Conservation (phyloP, 805 yeast genomes). For the Pichia nakasei region DNA sequence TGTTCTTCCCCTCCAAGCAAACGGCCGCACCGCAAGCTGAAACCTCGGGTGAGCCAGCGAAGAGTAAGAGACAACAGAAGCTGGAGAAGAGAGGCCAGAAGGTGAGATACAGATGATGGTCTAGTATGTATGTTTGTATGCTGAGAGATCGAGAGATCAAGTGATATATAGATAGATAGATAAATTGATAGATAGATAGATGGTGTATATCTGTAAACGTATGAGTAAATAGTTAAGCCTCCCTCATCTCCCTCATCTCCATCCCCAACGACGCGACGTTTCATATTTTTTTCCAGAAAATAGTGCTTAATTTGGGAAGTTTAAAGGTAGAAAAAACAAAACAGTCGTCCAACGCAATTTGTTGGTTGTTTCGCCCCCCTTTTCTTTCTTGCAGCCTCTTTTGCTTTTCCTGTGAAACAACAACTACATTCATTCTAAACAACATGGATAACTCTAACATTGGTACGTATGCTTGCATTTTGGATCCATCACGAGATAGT, state of each 20-base stretch:
- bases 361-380: not conserved
- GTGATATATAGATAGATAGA: too few relatives aligned
- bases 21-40: not conserved
- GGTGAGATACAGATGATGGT: conserved; percentile 6
- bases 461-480: not conserved
- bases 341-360: not conserved
- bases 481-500: too few relatives aligned
- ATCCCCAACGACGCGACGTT: too few relatives aligned
- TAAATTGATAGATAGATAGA: too few relatives aligned
- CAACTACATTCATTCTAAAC: not conserved
- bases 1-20: conserved; percentile 14
- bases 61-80: conserved; percentile 31
- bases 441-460: not conserved
- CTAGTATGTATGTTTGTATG: too few relatives aligned
- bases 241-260: too few relatives aligned
- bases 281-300: too few relatives aligned
- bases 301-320: too few relatives aligned
- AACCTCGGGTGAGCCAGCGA: conserved; percentile 3
- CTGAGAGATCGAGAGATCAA: too few relatives aligned
- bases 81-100: conserved; percentile 28
- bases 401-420: not conserved
- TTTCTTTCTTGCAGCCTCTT: not conserved
- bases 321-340: too few relatives aligned
- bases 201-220: too few relatives aligned
- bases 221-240: too few relatives aligned